Evolutionary conservation across 2,329 filamentous ascomycete genomes (phyloP), one percentile per base, ranked within the genome.

Genomic region (Xylariaceae sp.): DNA sequence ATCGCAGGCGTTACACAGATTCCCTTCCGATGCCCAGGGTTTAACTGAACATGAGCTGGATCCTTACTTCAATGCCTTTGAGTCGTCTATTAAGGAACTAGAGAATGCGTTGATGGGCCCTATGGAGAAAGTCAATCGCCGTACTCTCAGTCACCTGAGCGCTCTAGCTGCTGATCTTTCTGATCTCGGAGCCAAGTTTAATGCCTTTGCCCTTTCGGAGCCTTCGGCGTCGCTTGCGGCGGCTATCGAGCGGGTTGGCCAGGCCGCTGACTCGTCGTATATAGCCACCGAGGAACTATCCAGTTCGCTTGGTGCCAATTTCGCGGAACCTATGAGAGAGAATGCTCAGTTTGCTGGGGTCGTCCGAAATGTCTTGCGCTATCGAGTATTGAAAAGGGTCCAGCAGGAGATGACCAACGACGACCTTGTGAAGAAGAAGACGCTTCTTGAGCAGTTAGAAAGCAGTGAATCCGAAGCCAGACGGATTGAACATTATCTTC

Each of bases 371-470:
- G 93, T 99, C 39, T 78, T 99, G 57, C 85, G 90, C 65, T 99
- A 97, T 72, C 82, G 94, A 13, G 88, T 97, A 2, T 78, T 97
- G 63, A 99, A 99, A 78, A 84, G 94, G 51, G 90, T 99, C 56
- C 94, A 99, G 72, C 92, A 97, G 73, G 94, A 99, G 71, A 93
- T 97, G 87, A 97, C 94, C 1, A 88, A 88, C 50, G 94, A 99
- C 60, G 92, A 99, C 69, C 80, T 99, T 9, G 83, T 88, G 57
- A 96, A 93, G 80, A 97, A 97, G 78, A 86, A 83, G 68, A 78
- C 82, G 2, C 80, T 94, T 10, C 80, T 99, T 11, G 90, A 96
- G 50, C 89, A 92, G 52, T 78, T 99, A n/a, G 94, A 99, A 76
- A 85, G 87, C 60, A 97, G 93, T 70, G 94, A 99, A 74, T 83